phyloP scores from a whole-genome alignment of 495 filamentous ascomycete genomes.

The Penicillium flavigenum region DNA sequence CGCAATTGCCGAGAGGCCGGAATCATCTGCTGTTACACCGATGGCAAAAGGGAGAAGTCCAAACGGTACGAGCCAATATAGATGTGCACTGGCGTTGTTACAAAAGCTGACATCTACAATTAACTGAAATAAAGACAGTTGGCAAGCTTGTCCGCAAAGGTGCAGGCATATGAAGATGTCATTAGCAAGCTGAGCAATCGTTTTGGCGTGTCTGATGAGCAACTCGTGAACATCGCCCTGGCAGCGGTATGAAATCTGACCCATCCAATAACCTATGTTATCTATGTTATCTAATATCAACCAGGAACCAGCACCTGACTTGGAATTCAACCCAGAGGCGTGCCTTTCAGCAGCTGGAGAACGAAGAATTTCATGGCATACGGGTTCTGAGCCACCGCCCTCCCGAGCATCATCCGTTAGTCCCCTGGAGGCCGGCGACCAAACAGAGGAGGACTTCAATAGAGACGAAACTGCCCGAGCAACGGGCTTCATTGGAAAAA shows the following conservation, averaged over 20 bases:
- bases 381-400: slow-evolving; percentile 25
- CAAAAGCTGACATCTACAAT: neutral
- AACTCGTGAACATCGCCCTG: slow-evolving; percentile 39
- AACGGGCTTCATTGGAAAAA: slow-evolving; percentile 60
- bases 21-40: slow-evolving; percentile 53
- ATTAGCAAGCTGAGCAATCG: slow-evolving; percentile 38
- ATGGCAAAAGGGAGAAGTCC: slow-evolving; percentile 57
- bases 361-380: slow-evolving; percentile 13
- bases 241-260: slow-evolving; percentile 29
- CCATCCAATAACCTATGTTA: neutral
- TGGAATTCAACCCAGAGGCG: slow-evolving; percentile 22
- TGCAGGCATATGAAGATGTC: slow-evolving; percentile 50
- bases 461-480: slow-evolving; percentile 45
- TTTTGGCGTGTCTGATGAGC: slow-evolving; percentile 41
- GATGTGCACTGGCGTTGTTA: neutral
- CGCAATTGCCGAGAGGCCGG: slow-evolving; percentile 54
- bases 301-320: slow-evolving; percentile 30
- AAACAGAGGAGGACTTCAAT: slow-evolving; percentile 59
- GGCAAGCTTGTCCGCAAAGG: slow-evolving; percentile 49
- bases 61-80: slow-evolving; percentile 41
- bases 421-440: slow-evolving; percentile 53
- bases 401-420: slow-evolving; percentile 36
- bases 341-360: slow-evolving; percentile 12
- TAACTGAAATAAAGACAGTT: slow-evolving; percentile 37
- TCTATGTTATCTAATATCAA: slow-evolving; percentile 17